phyloP scores from a whole-genome alignment of 2,329 filamentous ascomycete genomes.

The Dothideomycetes sp. region DNA sequence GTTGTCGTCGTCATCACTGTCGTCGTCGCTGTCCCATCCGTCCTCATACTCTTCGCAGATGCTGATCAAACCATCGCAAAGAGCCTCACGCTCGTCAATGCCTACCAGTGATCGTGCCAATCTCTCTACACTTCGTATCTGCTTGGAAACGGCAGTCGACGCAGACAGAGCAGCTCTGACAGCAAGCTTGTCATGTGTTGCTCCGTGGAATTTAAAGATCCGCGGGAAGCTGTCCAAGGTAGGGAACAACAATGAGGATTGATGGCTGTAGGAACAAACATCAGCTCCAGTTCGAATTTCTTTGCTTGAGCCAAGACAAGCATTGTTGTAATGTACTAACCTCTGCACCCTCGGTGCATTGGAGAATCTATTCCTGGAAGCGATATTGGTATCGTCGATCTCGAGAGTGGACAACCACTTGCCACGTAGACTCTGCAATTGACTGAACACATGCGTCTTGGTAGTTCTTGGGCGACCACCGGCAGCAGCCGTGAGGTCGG shows the following conservation, averaged over 20 bases:
- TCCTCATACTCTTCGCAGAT: slow-evolving; percentile 83
- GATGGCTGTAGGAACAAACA: slow-evolving; percentile 18
- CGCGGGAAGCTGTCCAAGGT: slow-evolving; percentile 73
- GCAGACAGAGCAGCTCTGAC: slow-evolving; percentile 52
- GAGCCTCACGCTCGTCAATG: slow-evolving; percentile 69
- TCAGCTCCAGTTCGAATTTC: slow-evolving; percentile 10
- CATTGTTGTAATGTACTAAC: slow-evolving; percentile 1
- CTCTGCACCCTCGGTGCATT: slow-evolving; percentile 6
- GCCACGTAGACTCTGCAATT: slow-evolving; percentile 27
- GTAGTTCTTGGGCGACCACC: neutral
- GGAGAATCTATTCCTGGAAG: slow-evolving; percentile 20
- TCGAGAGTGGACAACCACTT: slow-evolving; percentile 23
- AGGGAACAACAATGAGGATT: slow-evolving; percentile 54
- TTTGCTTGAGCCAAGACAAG: neutral
- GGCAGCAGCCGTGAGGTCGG: slow-evolving; percentile 5
- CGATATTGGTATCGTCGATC: slow-evolving; percentile 19
- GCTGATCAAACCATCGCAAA: slow-evolving; percentile 71
- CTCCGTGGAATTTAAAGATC: slow-evolving; percentile 48
- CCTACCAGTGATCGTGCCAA: slow-evolving; percentile 41
- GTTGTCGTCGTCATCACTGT: slow-evolving; percentile 42
- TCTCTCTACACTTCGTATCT: slow-evolving; percentile 43
- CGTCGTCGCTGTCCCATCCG: slow-evolving; percentile 67
- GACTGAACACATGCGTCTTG: slow-evolving; percentile 27
- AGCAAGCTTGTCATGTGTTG: slow-evolving; percentile 30
- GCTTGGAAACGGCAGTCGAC: slow-evolving; percentile 50